These are phyloP conservation scores for Clarireedia hainanense DNA, from an alignment of 2,329 filamentous ascomycete species.

Conservation along the genomic window DNA sequence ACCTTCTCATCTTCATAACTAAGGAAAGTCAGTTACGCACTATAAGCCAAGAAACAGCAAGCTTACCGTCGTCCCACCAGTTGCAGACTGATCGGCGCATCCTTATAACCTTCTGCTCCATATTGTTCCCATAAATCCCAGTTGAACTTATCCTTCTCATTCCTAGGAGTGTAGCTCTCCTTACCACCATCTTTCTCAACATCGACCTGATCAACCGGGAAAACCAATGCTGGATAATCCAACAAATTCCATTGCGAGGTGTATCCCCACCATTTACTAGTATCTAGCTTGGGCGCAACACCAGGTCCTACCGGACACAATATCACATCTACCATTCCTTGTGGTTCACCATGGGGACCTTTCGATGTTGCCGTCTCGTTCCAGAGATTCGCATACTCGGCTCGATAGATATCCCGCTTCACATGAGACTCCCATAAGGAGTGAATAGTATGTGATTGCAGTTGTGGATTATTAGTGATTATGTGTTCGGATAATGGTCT, in stretches of 20 bases:
- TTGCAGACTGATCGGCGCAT: conserved; percentile 36
- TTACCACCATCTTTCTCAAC: conserved; percentile 21
- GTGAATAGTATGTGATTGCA: conserved; percentile 33
- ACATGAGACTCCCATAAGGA: conserved; percentile 35
- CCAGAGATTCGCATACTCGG: conserved; percentile 19
- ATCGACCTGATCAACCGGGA: conserved; percentile 43
- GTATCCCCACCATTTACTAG: conserved; percentile 54
- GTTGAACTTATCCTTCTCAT: conserved; percentile 28
- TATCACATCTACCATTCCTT: conserved; percentile 47
- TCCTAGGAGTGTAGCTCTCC: conserved; percentile 26
- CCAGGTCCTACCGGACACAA: conserved; percentile 51
- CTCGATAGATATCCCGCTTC: conserved; percentile 32
- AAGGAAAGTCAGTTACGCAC: background rate
- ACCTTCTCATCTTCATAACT: conserved; percentile 34
- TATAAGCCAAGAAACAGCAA: background rate
- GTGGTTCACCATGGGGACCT: conserved; percentile 18
- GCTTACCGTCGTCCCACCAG: conserved; percentile 30
- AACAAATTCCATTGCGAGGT: conserved; percentile 61
- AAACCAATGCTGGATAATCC: conserved; percentile 55
- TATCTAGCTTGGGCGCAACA: conserved; percentile 42
- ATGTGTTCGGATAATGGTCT: conserved; percentile 52
- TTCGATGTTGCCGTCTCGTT: conserved; percentile 27
- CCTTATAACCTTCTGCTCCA: conserved; percentile 31
- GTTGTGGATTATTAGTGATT: conserved; percentile 42
- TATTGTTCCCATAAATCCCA: conserved; percentile 30